These are phyloP conservation scores for Phialocephala subalpina DNA, from an alignment of 2,329 filamentous ascomycete species.

Conservation along the genomic window DNA sequence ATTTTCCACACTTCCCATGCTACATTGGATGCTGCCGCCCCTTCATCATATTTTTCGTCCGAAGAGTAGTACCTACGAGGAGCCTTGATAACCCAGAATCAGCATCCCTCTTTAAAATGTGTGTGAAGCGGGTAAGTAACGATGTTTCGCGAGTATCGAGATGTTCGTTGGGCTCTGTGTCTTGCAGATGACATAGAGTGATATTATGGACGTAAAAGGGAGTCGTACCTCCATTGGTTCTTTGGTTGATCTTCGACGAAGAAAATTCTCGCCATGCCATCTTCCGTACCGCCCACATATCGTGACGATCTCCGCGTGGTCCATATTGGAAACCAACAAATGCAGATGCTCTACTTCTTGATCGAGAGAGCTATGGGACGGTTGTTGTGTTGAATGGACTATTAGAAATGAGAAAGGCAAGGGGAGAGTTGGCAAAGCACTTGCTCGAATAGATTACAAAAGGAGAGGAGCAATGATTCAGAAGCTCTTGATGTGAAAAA, in stretches of 20 bases:
- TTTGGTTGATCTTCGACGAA: constrained; percentile 11
- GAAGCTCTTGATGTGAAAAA: too few species aligned
- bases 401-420: too few species aligned
- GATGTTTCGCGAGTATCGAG: too few species aligned
- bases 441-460: not conserved
- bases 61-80: constrained; percentile 19
- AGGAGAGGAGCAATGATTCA: not conserved
- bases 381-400: not conserved
- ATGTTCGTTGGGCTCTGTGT: too few species aligned
- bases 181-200: too few species aligned
- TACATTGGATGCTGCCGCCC: not conserved
- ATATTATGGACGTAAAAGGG: not conserved
- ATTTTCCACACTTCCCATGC: constrained; percentile 20
- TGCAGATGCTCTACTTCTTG: not conserved
- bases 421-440: not conserved
- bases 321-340: constrained; percentile 9
- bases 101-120: not conserved
- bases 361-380: not conserved
- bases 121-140: too few species aligned
- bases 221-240: constrained; percentile 24
- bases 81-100: not conserved
- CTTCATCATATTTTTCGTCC: constrained; percentile 8
- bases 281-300: constrained; percentile 23
- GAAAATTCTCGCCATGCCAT: constrained; percentile 17
- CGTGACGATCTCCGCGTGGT: constrained; percentile 13